Base-by-base conservation (phyloP, 2,329 filamentous ascomycete species). In the Tolypocladium sp. region DNA sequence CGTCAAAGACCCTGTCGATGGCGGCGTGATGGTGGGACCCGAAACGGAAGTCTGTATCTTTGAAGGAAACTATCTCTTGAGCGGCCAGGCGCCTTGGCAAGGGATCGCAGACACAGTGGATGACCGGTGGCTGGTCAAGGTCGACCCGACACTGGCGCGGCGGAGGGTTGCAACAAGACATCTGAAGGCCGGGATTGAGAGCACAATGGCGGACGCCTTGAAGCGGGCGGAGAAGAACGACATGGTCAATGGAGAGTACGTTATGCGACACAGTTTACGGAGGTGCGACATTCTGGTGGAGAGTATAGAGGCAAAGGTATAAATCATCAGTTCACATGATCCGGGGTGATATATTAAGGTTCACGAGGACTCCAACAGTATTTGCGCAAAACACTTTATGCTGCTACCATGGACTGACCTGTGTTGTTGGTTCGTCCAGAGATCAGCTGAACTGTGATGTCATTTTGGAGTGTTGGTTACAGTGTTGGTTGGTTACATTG, bases 221-320 rank as follows among this genome's bases (percentile, higher is more conserved):
- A 82, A 77, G 67, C 79, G 92, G 63, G 91, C 86, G 0, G 81
- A 85, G 62, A 88, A 89, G 73, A 96, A 92, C 71, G 92, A 96
- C 76, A 73, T 95, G 62, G 81, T 90, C 2, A 96, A 97, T 76
- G 92, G 89, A 10, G 77, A 76, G 66, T 85, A 94, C 73, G 91
- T 96, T 69, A 73, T 91, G 3, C 57, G 58, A 27, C 64, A 63
- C 33, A 70, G 69, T 27, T 55, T 58, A 35, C 65, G 65, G 8
- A 65, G 68, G 8, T 67, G 67, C 44, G 65, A 70, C 57, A 27
- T 70, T 15, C 42, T 68, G 56, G 64, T 70, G 17, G 63, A 68
- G 15, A 69, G 67, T 30, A 51, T 69, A 41, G 65, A 70, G 44
- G 62, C 68, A 25, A 20, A 46, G 46, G 56, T 33, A 33, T 51